A percentile compares a stretch with the other conserved stretches of the same genome.
Conservation (phyloP, 2,329 filamentous ascomycete species). For the Fusarium equiseti region DNA sequence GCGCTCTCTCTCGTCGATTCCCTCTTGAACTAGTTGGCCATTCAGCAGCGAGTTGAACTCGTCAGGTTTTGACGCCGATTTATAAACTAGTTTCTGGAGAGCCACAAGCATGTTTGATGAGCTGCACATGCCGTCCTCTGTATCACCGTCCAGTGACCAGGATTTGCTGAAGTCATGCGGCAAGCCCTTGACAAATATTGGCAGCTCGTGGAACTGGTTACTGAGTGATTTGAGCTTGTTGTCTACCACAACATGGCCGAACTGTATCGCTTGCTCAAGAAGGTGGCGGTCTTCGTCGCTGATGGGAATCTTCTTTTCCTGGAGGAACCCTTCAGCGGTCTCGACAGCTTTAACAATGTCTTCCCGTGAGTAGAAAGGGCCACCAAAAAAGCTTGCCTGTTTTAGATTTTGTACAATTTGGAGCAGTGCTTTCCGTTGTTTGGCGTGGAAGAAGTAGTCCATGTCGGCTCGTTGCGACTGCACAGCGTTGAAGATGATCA, state of each 20-base stretch:
- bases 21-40: constrained; percentile 58
- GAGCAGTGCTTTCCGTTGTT: constrained; percentile 74
- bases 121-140: constrained; percentile 64
- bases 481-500: constrained; percentile 86
- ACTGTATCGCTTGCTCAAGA: constrained; percentile 73
- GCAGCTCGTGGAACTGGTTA: constrained; percentile 80
- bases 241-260: constrained; percentile 69
- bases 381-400: constrained; percentile 86
- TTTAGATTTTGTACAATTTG: constrained; percentile 82
- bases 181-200: constrained; percentile 77
- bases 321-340: constrained; percentile 75
- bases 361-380: constrained; percentile 76
- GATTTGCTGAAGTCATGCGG: constrained; percentile 68
- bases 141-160: constrained; percentile 74
- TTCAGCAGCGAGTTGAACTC: constrained; percentile 63
- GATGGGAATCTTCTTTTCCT: constrained; percentile 70
- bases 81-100: constrained; percentile 65
- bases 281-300: constrained; percentile 69
- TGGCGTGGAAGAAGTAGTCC: constrained; percentile 90
- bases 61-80: constrained; percentile 57
- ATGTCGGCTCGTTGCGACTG: constrained; percentile 85
- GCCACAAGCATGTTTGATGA: constrained; percentile 63
- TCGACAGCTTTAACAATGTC: constrained; percentile 75
- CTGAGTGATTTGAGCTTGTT: constrained; percentile 76
- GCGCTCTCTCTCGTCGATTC: constrained; percentile 53